Percentiles rank a stretch among this genome's conserved stretches.
Conservation (phyloP, 164 flowering plant species). For the Hamamelis virginiana region DNA sequence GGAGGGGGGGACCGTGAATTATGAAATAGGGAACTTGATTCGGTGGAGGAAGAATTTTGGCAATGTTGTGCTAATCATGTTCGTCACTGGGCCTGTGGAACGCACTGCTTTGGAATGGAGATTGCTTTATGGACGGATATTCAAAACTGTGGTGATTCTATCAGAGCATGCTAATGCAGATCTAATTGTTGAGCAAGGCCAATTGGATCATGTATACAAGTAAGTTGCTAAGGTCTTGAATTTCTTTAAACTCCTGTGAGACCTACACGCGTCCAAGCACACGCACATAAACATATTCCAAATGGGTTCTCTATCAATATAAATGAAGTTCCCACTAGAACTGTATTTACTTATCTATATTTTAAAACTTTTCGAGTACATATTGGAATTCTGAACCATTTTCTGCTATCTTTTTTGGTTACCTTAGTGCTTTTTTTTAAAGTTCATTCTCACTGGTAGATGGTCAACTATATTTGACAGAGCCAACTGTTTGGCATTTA, state of each 20-base stretch:
- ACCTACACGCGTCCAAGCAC: too few relatives aligned
- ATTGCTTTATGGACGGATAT: constrained; percentile 86
- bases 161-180: constrained; percentile 59
- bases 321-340: too few relatives aligned
- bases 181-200: constrained; percentile 73
- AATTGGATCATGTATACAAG: constrained; percentile 64
- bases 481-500: background rate
- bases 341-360: too few relatives aligned
- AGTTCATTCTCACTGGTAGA: background rate
- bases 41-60: constrained; percentile 89
- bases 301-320: too few relatives aligned
- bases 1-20: constrained; percentile 77
- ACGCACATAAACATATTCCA: too few relatives aligned
- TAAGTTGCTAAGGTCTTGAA: constrained; percentile 32
- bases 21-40: constrained; percentile 82
- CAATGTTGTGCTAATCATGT: constrained; percentile 80
- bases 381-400: too few relatives aligned
- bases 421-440: background rate
- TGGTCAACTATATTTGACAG: background rate
- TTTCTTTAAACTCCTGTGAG: background rate
- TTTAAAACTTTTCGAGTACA: too few relatives aligned
- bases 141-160: constrained; percentile 80
- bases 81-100: constrained; percentile 70
- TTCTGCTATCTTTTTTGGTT: too few relatives aligned
- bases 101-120: constrained; percentile 95